These are phyloP conservation scores for Elongisporangium senticosum DNA, from an alignment of 352 stramenopile species.

Conservation along the genomic window DNA sequence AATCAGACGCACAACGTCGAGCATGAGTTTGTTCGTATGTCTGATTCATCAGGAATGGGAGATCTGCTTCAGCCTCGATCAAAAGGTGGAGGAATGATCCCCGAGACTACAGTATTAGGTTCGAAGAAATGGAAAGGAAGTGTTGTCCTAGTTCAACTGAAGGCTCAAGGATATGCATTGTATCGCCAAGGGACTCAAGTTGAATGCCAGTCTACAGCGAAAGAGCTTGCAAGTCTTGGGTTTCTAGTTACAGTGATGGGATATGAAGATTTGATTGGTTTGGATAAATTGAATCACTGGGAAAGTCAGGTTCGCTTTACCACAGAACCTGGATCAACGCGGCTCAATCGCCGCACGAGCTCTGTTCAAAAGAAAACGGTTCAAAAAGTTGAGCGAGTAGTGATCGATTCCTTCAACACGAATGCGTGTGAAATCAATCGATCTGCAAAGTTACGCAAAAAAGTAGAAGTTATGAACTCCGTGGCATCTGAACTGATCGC, in stretches of 20 bases:
- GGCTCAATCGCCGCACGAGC: conserved; percentile 29
- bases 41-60: conserved; percentile 32
- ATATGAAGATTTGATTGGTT: conserved; percentile 20
- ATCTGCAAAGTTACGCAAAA: conserved; percentile 1
- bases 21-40: conserved; percentile 61
- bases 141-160: conserved; percentile 36
- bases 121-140: conserved; percentile 66
- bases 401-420: conserved; percentile 43
- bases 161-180: conserved; percentile 41
- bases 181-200: conserved; percentile 29
- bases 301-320: conserved; percentile 28
- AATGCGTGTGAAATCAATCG: conserved; percentile 10
- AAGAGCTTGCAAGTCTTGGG: conserved; percentile 28
- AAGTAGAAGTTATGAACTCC: conserved; percentile 18
- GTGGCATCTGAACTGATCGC: conserved; percentile 38
- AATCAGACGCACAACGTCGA: conserved; percentile 54
- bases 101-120: conserved; percentile 45
- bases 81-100: conserved; percentile 40
- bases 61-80: conserved; percentile 59
- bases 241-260: conserved; percentile 43
- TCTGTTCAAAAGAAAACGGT: conserved; percentile 19
- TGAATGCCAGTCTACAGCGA: conserved; percentile 30
- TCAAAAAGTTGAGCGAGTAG: conserved; percentile 26
- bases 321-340: conserved; percentile 40
- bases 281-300: conserved; percentile 46